Percentiles rank a stretch among this genome's conserved stretches.
Evolutionary conservation across 768 basidiomycete species (phyloP).

Genomic region (Leccinum aurantiacum): DNA sequence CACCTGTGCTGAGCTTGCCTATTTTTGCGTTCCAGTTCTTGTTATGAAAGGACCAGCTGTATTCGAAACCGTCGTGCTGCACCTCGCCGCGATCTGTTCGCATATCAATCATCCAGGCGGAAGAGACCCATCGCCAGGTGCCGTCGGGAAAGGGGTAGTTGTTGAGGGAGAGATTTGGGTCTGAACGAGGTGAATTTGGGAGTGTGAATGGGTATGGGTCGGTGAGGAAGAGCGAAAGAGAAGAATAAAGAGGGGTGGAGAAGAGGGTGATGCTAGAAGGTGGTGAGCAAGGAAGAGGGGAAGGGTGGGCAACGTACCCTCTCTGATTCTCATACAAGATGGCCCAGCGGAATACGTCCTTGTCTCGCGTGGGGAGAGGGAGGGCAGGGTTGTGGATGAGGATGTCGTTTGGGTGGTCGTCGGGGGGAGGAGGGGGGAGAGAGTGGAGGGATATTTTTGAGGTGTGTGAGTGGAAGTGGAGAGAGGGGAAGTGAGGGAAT

Average conservation of each 20-base stretch:
- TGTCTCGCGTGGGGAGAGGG: slow-evolving; percentile 31
- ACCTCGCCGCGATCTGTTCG: slow-evolving; percentile 71
- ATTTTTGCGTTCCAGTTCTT: slow-evolving; percentile 65
- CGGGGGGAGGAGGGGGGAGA: background rate
- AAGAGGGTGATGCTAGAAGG: slow-evolving; percentile 59
- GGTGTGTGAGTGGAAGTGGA: slow-evolving; percentile 33
- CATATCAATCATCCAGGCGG: slow-evolving; percentile 88
- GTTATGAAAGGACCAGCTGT: slow-evolving; percentile 74
- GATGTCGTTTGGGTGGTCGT: slow-evolving; percentile 25
- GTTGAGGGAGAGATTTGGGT: slow-evolving; percentile 55
- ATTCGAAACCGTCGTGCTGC: slow-evolving; percentile 83
- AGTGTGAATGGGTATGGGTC: slow-evolving; percentile 77
- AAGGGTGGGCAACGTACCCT: slow-evolving; percentile 47
- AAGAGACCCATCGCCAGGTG: slow-evolving; percentile 79
- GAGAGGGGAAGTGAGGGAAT: slow-evolving; percentile 33
- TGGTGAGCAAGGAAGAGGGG: slow-evolving; percentile 5
- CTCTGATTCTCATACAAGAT: slow-evolving; percentile 81
- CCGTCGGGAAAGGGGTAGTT: slow-evolving; percentile 79
- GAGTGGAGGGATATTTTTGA: background rate
- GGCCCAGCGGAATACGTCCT: slow-evolving; percentile 73
- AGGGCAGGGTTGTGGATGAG: slow-evolving; percentile 28
- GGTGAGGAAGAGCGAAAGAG: slow-evolving; percentile 61
- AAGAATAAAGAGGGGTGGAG: slow-evolving; percentile 72
- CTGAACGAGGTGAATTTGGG: slow-evolving; percentile 43
- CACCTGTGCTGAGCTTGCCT: slow-evolving; percentile 60